A percentile compares a stretch with the other conserved stretches of the same genome.
These are phyloP conservation scores for Paramyrothecium roridum DNA, from an alignment of 2,329 filamentous ascomycete genomes.

Conservation along the genomic window DNA sequence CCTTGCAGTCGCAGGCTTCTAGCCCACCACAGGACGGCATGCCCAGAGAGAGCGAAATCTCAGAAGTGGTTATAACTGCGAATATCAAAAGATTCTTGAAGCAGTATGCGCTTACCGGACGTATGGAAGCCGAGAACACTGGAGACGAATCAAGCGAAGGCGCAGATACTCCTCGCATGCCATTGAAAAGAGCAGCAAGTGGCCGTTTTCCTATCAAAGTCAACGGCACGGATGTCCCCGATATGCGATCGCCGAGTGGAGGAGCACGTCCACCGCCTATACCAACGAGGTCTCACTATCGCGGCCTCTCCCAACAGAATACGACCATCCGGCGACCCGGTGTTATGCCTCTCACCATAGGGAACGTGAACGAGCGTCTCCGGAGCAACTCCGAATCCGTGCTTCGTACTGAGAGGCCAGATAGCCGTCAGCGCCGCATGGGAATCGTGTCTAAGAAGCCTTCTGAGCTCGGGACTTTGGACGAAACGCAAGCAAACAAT, in stretches of 20 bases:
- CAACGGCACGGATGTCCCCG: slow-evolving; percentile 67
- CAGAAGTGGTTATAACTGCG: slow-evolving; percentile 56
- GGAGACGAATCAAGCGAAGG: slow-evolving; percentile 68
- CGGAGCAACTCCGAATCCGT: slow-evolving; percentile 65
- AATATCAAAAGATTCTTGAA: slow-evolving; percentile 61
- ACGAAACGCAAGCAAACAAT: slow-evolving; percentile 60
- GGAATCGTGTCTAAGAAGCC: slow-evolving; percentile 59
- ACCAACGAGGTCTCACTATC: slow-evolving; percentile 72
- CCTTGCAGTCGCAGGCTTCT: slow-evolving; percentile 56
- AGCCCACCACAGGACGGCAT: slow-evolving; percentile 54
- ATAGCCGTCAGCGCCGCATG: slow-evolving; percentile 59
- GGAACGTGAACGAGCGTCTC: slow-evolving; percentile 64
- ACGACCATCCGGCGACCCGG: slow-evolving; percentile 64
- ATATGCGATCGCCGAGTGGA: slow-evolving; percentile 65
- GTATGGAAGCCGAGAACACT: slow-evolving; percentile 52
- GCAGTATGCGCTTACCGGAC: slow-evolving; percentile 48
- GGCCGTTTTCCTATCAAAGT: slow-evolving; percentile 69
- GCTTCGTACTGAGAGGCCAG: slow-evolving; percentile 48
- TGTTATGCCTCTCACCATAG: slow-evolving; percentile 68
- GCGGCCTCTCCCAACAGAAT: slow-evolving; percentile 69
- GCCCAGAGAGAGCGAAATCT: slow-evolving; percentile 58
- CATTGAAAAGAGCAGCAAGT: slow-evolving; percentile 59
- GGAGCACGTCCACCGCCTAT: slow-evolving; percentile 68
- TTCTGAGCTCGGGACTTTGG: slow-evolving; percentile 59
- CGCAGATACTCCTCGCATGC: slow-evolving; percentile 74